Base-by-base conservation (phyloP, 2,329 filamentous ascomycete genomes). In the Penicillium sp. region DNA sequence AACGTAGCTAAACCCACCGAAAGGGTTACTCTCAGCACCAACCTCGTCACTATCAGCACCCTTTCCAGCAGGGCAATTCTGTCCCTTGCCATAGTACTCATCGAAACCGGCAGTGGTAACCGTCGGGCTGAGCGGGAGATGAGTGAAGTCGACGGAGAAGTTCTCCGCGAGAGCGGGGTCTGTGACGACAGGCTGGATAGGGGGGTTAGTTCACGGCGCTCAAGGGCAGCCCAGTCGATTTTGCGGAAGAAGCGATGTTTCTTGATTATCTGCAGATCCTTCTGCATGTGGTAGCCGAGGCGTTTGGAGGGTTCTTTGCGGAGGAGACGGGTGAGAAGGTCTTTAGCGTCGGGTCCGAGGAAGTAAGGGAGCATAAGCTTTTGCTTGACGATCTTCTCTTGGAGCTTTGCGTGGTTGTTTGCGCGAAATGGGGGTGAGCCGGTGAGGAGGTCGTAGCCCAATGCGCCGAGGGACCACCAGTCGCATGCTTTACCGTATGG, bases 161-260 rank as follows among this genome's bases (percentile, higher is more conserved):
- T 99, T 99, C 82, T 99, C 95, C 0, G 94, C 94, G 43, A 97
- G 81, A 72, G 95, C 92, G 0, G 94, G 94, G 68, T 99, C 91
- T 0, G 94, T 97, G 69, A 99, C 93, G 67, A 97, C 82, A 16
- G 94, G 94, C 70, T 89, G 85, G 66, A 99, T 97, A 0, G 94
- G 94, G 1, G 94, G 89, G 65, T 90, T 88, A 96, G 65, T 74
- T 97, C 90, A 35, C 93, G 84, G 28, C 84, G 85, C 59, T 89
- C 91, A 14, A 99, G 83, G 66, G 87, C 88, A 75, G 86, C 88
- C 94, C 94, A 99, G 77, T 99, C 88, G 68, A 99, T 95, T 78
- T 91, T 94, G 69, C 90, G 86, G 83, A 99, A 99, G 81, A 99
- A 99, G 10, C 94, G 86, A 71, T 99, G 94, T 60, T 87, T 87